These are phyloP conservation scores for Circinella umbellata DNA, from an alignment of 371 early-diverging fungal species.

Conservation along the genomic window DNA sequence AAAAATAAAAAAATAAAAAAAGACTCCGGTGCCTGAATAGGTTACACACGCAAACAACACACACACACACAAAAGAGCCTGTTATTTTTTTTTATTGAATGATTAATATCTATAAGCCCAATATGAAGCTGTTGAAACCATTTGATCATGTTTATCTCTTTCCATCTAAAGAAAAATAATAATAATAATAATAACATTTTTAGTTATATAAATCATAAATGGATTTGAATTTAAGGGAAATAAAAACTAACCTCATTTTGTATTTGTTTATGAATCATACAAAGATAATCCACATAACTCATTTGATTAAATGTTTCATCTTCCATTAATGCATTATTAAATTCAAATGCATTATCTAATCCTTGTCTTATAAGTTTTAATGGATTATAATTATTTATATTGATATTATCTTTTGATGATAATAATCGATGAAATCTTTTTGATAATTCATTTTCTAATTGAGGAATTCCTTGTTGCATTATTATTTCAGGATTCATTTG, in stretches of 20 bases:
- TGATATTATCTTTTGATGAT: background rate
- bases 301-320: constrained; percentile 84
- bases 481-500: constrained; percentile 23
- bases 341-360: constrained; percentile 70
- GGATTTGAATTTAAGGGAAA: no score
- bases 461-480: constrained; percentile 4
- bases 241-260: constrained; percentile 60
- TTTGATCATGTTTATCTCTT: constrained; percentile 2
- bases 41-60: background rate
- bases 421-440: constrained; percentile 1
- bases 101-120: constrained; percentile 17
- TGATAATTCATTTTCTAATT: background rate
- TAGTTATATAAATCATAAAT: no score
- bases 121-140: constrained; percentile 2
- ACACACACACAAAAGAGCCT: no score
- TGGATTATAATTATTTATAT: background rate
- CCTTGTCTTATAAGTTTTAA: constrained; percentile 57
- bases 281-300: constrained; percentile 94
- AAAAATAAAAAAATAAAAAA: background rate
- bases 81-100: no score
- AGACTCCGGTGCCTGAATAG: background rate
- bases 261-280: constrained; percentile 86
- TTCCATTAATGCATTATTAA: constrained; percentile 71
- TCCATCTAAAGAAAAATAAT: background rate
- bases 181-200: no score